A percentile compares a stretch with the other conserved stretches of the same genome.
Evolutionary conservation across 164 flowering plant species (phyloP).

Genomic region (Cinnamomum chago): DNA sequence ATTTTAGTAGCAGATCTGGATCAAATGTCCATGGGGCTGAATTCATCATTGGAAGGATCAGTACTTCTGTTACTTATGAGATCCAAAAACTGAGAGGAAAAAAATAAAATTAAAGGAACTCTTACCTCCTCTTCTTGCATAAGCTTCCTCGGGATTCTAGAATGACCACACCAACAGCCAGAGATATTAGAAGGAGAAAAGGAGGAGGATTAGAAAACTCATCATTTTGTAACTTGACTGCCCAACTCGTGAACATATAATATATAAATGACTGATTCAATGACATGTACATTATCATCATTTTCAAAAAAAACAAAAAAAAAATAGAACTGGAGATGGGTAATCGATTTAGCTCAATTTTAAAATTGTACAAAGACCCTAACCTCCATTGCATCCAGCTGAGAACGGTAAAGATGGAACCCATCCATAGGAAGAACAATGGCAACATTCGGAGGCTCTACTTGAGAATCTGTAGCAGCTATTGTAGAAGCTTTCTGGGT

Average conservation of each 20-base stretch:
- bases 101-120: conserved; percentile 8
- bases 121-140: conserved; percentile 99
- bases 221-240: neutral
- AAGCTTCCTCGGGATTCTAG: conserved; percentile 91
- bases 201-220: neutral
- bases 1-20: conserved; percentile 47
- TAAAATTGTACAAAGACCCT: conserved; percentile 3
- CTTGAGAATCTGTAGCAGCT: conserved; percentile 33
- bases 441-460: conserved; percentile 65
- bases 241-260: neutral
- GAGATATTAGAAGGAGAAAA: neutral
- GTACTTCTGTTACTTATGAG: neutral
- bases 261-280: neutral
- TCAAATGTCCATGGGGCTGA: conserved; percentile 98
- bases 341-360: neutral
- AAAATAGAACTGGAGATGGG: neutral
- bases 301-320: neutral
- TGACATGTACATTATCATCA: neutral
- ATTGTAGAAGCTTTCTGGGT: conserved; percentile 49
- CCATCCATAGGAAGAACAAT: conserved; percentile 93
- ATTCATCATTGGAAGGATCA: conserved; percentile 25
- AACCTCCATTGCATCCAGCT: conserved; percentile 93
- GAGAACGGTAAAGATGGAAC: conserved; percentile 88
- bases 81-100: conserved; percentile 3
- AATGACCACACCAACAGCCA: conserved; percentile 7